Percentiles rank a stretch among this genome's conserved stretches.
Evolutionary conservation across 169 alveolate genomes (phyloP).

Genomic region (Cryptosporidium canis): DNA sequence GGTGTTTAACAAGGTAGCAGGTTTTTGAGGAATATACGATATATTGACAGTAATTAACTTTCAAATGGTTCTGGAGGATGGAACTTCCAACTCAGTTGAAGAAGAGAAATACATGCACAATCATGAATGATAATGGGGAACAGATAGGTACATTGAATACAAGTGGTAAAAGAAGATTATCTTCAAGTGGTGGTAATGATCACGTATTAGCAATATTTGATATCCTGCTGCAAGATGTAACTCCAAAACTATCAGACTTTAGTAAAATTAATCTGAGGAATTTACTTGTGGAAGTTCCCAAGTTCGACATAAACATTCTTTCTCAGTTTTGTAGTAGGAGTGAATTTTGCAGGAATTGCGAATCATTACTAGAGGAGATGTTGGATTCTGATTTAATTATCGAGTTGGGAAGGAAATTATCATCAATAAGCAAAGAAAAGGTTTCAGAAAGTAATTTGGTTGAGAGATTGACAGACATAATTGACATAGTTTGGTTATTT

Average conservation of each 20-base stretch:
- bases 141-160: background rate
- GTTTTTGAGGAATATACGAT: background rate
- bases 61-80: background rate
- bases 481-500: constrained; percentile 5
- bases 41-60: background rate
- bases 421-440: background rate
- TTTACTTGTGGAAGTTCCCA: background rate
- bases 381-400: constrained; percentile 4
- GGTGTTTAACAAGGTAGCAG: background rate
- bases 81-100: constrained; percentile 58
- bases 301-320: background rate
- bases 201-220: background rate
- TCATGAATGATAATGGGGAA: background rate
- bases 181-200: background rate
- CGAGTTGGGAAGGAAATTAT: constrained; percentile 26
- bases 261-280: constrained; percentile 1
- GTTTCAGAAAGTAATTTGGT: background rate
- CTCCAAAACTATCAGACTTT: constrained; percentile 12
- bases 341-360: constrained; percentile 11
- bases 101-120: constrained; percentile 26
- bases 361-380: constrained; percentile 3
- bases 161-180: background rate
- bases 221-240: background rate
- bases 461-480: background rate
- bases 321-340: background rate